phyloP scores from a whole-genome alignment of 2,329 filamentous ascomycete species.

The Diaporthe velutina region DNA sequence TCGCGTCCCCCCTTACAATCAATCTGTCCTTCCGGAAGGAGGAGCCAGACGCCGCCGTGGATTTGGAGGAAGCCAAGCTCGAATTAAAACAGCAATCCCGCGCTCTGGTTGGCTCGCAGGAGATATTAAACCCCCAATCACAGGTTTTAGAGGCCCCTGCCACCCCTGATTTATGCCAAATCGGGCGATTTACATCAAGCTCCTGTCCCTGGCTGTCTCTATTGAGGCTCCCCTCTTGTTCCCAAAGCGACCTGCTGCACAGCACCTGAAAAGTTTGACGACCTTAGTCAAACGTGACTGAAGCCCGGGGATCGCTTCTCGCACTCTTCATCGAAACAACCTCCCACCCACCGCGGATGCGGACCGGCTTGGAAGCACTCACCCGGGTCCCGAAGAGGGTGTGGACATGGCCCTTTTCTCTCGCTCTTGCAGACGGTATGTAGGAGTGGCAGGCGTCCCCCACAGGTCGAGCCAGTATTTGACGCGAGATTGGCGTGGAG shows the following conservation, averaged over 20 bases:
- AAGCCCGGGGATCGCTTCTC: conserved; percentile 26
- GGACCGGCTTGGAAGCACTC: conserved; percentile 9
- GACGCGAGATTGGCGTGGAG: conserved; percentile 1
- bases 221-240: conserved; percentile 19
- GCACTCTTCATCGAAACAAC: conserved; percentile 6
- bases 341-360: conserved; percentile 1
- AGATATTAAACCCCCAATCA: conserved; percentile 35
- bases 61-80: conserved; percentile 22
- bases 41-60: conserved; percentile 18
- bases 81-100: not conserved
- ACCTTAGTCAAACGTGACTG: conserved; percentile 13
- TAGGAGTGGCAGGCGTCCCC: not conserved
- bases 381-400: conserved; percentile 19
- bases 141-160: conserved; percentile 25
- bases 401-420: conserved; percentile 14
- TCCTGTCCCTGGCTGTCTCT: not conserved
- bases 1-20: not conserved
- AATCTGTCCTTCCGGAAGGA: conserved; percentile 24
- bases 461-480: not conserved
- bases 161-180: conserved; percentile 37
- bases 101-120: conserved; percentile 33
- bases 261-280: conserved; percentile 4
- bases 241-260: conserved; percentile 15
- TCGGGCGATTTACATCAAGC: conserved; percentile 32
- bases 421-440: not conserved